Evolutionary conservation across 306 rosid species (phyloP).

Genomic region (Parietaria judaica): DNA sequence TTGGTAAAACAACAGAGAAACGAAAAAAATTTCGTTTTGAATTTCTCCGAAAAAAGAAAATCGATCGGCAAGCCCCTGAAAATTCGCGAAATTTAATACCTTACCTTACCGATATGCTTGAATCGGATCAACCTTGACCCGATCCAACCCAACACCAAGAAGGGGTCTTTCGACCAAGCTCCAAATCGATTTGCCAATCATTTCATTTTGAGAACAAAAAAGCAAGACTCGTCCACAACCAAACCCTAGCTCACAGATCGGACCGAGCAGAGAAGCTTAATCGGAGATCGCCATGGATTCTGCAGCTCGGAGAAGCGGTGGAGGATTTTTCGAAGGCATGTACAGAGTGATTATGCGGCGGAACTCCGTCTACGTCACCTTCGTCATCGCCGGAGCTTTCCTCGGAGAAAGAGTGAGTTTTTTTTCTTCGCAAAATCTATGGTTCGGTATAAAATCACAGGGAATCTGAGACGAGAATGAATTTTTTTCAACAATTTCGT

Average conservation of each 20-base stretch:
- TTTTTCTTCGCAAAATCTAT: neutral
- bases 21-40: no score
- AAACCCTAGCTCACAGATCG: conserved; percentile 26
- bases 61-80: no score
- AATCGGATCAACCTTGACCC: no score
- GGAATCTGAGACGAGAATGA: conserved; percentile 2
- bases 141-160: no score
- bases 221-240: neutral
- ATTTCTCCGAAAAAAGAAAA: no score
- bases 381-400: conserved; percentile 89
- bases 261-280: conserved; percentile 7
- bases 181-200: no score
- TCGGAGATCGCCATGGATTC: conserved; percentile 44
- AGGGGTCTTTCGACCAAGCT: no score
- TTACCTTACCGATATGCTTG: no score
- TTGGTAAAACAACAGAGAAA: no score
- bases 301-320: conserved; percentile 45
- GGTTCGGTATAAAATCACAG: conserved; percentile 1
- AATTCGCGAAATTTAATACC: no score
- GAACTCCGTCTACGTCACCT: conserved; percentile 70
- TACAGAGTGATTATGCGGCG: conserved; percentile 90
- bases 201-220: no score
- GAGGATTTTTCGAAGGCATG: conserved; percentile 70
- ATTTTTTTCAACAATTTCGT: neutral
- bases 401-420: conserved; percentile 78